A percentile compares a stretch with the other conserved stretches of the same genome.
These are phyloP conservation scores for Chytriomyces confervae DNA, from an alignment of 192 early-diverging fungal species.

Conservation along the genomic window DNA sequence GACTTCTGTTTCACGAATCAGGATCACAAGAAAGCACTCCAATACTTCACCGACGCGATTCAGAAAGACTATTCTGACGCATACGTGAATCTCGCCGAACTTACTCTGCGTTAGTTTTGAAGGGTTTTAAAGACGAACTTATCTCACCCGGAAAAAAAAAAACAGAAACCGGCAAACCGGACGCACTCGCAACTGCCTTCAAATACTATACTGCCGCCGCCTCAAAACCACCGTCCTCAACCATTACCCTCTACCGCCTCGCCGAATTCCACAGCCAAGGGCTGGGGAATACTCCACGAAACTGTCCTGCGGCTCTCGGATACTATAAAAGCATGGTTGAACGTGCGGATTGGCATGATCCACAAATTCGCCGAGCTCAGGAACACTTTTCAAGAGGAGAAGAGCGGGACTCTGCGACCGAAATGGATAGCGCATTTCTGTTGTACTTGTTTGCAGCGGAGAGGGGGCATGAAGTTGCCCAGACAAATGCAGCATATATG, in stretches of 20 bases:
- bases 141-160: neutral
- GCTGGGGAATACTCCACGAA: conserved; percentile 42
- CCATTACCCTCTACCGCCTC: conserved; percentile 79
- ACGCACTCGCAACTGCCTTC: conserved; percentile 31
- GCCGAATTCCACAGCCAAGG: conserved; percentile 74
- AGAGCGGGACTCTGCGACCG: conserved; percentile 54
- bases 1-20: conserved; percentile 35
- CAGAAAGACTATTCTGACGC: conserved; percentile 75
- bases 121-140: conserved; percentile 3
- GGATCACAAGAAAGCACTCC: conserved; percentile 63
- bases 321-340: conserved; percentile 83
- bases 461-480: conserved; percentile 84
- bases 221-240: conserved; percentile 23
- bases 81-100: conserved; percentile 73
- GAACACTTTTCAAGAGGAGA: conserved; percentile 12
- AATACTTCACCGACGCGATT: conserved; percentile 74
- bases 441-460: conserved; percentile 87
- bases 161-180: conserved; percentile 36
- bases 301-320: conserved; percentile 62
- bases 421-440: conserved; percentile 73
- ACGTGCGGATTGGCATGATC: conserved; percentile 79
- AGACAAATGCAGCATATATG: conserved; percentile 89
- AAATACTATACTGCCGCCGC: conserved; percentile 24
- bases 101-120: conserved; percentile 44
- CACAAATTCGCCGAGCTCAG: neutral